phyloP scores from a whole-genome alignment of 306 rosid genomes.

The Cercis canadensis region DNA sequence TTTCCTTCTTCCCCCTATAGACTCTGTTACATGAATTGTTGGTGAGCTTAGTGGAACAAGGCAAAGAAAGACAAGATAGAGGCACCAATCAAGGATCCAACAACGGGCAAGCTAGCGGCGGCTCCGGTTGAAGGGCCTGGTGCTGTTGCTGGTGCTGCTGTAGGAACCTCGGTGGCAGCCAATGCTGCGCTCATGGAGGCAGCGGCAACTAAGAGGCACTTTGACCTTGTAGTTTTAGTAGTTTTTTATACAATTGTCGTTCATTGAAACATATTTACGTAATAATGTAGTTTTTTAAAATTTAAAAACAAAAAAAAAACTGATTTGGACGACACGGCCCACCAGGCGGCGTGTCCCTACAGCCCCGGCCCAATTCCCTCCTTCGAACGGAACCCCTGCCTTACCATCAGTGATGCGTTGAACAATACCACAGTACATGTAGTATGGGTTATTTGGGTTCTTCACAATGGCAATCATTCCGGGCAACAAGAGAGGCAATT shows the following conservation, averaged over 20 bases:
- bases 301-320: no score
- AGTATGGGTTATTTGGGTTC: slow-evolving; percentile 64
- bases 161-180: slow-evolving; percentile 42
- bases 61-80: slow-evolving; percentile 56
- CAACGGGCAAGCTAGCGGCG: slow-evolving; percentile 46
- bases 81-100: slow-evolving; percentile 66
- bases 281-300: no score
- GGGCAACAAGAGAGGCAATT: slow-evolving; percentile 68
- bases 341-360: no score
- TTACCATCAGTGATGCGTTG: slow-evolving; percentile 77
- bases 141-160: slow-evolving; percentile 31
- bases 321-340: no score
- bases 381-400: slow-evolving; percentile 79
- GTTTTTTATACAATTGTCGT: no score
- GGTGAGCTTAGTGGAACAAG: slow-evolving; percentile 48
- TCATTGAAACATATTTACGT: no score
- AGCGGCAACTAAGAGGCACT: no score
- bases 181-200: slow-evolving; percentile 45
- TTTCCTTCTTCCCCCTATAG: background rate
- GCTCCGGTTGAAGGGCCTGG: slow-evolving; percentile 54
- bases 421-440: slow-evolving; percentile 82
- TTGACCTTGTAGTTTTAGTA: no score
- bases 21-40: background rate
- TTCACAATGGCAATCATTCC: slow-evolving; percentile 81
- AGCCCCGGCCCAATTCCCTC: slow-evolving; percentile 86